Evolutionary conservation across 176 grass and related monocot genomes (phyloP), one percentile per base, ranked within the genome.

Genomic region (Oryza meridionalis): DNA sequence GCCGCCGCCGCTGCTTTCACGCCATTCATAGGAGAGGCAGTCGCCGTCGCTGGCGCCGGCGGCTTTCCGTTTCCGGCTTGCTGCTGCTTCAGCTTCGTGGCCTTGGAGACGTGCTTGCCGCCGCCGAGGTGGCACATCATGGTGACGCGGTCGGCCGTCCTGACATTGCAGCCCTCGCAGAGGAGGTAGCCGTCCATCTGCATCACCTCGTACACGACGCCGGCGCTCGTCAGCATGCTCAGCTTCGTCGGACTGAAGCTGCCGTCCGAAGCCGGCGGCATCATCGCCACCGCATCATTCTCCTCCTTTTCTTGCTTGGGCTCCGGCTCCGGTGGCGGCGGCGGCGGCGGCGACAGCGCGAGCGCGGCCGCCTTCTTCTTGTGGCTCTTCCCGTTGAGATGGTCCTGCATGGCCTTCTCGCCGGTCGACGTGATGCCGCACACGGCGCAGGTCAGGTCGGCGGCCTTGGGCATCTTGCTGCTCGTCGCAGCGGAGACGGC

Each of bases 181-280:
- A 90, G 65, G 66, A 90, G 19, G 88, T 55, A 85, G 12, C 83
- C 88, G 19, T 86, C 68, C 77, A 86, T 85, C 83, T 90, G 88
- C 58, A 62, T 7, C 58, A 77, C 83, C 32, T 77, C 29, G 2
- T 65, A 25, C 44, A 44, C 2, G 0, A 0, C 15, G 35, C 77
- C 77, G 0, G 26, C 19, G 1, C 16, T 33, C 2, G 83, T 82
- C 9, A 19, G 2, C 72, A 90, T 55, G 0, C 10, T 72, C 66
- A 86, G 2, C 72, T 65, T 89, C 8, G 2, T 72, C 2, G 53
- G 83, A 19, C 3, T 65, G 72, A 70, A 89, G 37, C 27, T 33
- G 0, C 37, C 65, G 4, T 62, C 58, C 2, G 67, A 64, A 45
- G 53, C 53, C 53, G 11, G 66, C 37, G 3, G 11, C 35, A n/a